Percentiles rank a stretch among this genome's conserved stretches.
phyloP scores from a whole-genome alignment of 2,329 filamentous ascomycete species.

The Colletotrichum abscissum region DNA sequence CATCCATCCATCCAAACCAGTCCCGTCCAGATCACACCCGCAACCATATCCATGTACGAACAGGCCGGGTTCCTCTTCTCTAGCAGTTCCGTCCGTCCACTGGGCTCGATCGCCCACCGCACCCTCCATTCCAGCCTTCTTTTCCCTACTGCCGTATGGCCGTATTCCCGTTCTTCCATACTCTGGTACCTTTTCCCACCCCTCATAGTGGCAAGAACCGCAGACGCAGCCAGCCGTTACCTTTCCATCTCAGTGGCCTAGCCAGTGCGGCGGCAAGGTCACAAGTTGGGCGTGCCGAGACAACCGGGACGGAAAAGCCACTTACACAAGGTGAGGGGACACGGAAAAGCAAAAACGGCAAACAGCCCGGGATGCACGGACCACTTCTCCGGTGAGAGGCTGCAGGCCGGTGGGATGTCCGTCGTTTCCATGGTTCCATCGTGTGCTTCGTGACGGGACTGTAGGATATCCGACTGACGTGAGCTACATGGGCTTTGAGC shows the following conservation, averaged over 20 bases:
- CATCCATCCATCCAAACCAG: background rate
- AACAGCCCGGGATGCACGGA: slow-evolving; percentile 8
- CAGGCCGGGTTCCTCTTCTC: slow-evolving; percentile 3
- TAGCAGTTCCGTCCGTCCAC: slow-evolving; percentile 18
- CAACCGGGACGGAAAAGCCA: slow-evolving; percentile 32
- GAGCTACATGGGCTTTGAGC: background rate
- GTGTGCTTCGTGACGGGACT: background rate
- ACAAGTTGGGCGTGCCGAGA: slow-evolving; percentile 13
- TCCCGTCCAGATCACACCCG: background rate
- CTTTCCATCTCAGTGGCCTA: background rate
- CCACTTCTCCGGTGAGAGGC: background rate
- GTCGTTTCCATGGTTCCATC: background rate
- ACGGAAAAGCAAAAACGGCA: slow-evolving; percentile 20
- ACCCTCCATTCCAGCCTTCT: slow-evolving; percentile 5
- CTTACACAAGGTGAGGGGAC: background rate
- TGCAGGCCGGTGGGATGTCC: background rate
- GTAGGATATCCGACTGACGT: background rate
- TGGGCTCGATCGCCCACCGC: background rate
- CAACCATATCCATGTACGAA: slow-evolving; percentile 20
- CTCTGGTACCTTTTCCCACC: background rate
- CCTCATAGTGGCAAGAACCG: slow-evolving; percentile 1
- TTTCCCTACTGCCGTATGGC: background rate
- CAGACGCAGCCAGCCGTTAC: background rate
- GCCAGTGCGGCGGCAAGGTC: background rate
- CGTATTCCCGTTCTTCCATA: too few relatives aligned